Evolutionary conservation across 805 yeast species (phyloP), one percentile per base, ranked within the genome.

Genomic region (Monosporozyma aerobia): DNA sequence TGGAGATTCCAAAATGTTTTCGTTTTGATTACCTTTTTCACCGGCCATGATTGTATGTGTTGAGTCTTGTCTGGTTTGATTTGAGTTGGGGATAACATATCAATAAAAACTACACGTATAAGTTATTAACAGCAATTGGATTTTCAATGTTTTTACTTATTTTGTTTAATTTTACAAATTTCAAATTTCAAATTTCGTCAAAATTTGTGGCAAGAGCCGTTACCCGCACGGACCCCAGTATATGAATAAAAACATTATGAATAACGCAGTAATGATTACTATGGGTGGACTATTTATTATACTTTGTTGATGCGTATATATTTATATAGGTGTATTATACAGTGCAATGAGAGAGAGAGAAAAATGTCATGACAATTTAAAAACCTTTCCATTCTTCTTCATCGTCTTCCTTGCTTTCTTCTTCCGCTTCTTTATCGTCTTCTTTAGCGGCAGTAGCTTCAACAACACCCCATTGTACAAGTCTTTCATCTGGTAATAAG

Each of bases 1-100:
- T 63, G 98, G 97, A 56, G 87, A 85, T 69, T 90, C 95, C 41
- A 89, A 78, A 54, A 86, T 64, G 69, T 85, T 86, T 69, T 86
- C 95, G 51, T 64, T 55, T 56, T 66, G 69, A 47, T 57, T 59
- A 46, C 60, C 62, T 53, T 58, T 63, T 50, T 63, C 68, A 53
- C 59, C 59, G 19, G 60, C 63, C 63, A 63, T 67, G 16, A 39
- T 9, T 49, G 9, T n/a, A 14, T 41, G 40, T 19, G 39, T 41
- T 29, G 33, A 14, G 16, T 39, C 23, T 16, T 16, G 11, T 7
- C 6, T 39, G 11, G 23, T 39, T 33, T 14, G 39, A 7, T 14
- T 5, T 33, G 13, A 27, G 7, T 27, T 5, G 5, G 7, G 29
- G 7, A 27, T 27, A 27, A 5, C 5, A 27, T 7, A 27, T 27